phyloP scores from a whole-genome alignment of 2,329 filamentous ascomycete genomes.

The Fusarium miscanthi region DNA sequence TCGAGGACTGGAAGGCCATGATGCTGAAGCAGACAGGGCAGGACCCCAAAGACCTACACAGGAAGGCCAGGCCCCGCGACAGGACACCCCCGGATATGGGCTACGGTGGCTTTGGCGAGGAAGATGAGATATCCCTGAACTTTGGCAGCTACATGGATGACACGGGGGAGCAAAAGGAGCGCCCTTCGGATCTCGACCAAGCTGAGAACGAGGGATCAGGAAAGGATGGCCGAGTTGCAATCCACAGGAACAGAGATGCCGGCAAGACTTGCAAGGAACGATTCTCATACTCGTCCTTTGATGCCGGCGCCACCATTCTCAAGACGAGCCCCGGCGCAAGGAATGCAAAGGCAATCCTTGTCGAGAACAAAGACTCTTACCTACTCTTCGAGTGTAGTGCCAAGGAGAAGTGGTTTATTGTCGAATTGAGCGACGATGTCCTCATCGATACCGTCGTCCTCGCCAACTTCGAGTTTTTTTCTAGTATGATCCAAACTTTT shows the following conservation, averaged over 20 bases:
- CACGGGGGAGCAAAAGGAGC: slow-evolving; percentile 24
- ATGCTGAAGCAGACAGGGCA: slow-evolving; percentile 89
- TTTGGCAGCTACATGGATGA: slow-evolving; percentile 56
- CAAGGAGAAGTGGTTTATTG: slow-evolving; percentile 90
- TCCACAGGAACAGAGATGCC: slow-evolving; percentile 85
- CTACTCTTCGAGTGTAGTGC: slow-evolving; percentile 93
- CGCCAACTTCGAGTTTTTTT: slow-evolving; percentile 99
- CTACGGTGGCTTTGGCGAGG: slow-evolving; percentile 84
- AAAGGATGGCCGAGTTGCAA: slow-evolving; percentile 62
- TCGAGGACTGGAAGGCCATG: slow-evolving; percentile 98
- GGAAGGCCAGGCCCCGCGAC: slow-evolving; percentile 65
- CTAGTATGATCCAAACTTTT: slow-evolving; percentile 93
- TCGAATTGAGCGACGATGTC: slow-evolving; percentile 89
- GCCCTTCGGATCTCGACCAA: neutral
- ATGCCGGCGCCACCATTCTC: slow-evolving; percentile 91
- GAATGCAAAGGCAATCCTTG: slow-evolving; percentile 86
- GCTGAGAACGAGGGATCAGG: slow-evolving; percentile 41
- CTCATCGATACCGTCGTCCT: slow-evolving; percentile 96
- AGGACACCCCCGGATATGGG: slow-evolving; percentile 70
- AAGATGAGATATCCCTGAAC: slow-evolving; percentile 79
- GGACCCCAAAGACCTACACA: slow-evolving; percentile 71
- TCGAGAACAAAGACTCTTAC: slow-evolving; percentile 98
- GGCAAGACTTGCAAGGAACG: slow-evolving; percentile 98
- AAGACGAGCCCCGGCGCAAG: slow-evolving; percentile 90
- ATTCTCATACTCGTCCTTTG: slow-evolving; percentile 97